Evolutionary conservation across 305 asterid genomes (phyloP).

Genomic region (Lippia alba): DNA sequence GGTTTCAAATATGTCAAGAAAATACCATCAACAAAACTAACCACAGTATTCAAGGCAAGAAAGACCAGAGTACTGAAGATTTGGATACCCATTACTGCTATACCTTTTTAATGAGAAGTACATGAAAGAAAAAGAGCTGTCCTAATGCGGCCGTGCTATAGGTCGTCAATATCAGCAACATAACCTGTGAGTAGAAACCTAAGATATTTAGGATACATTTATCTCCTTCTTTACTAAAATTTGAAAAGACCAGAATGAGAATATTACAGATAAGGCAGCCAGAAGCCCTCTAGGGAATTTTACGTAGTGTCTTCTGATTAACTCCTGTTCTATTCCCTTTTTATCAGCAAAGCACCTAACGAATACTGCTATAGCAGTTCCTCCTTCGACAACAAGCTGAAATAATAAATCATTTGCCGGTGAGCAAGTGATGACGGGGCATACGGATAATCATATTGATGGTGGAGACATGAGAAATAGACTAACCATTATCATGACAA

Average conservation of each 20-base stretch:
- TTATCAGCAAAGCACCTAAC: slow-evolving; percentile 88
- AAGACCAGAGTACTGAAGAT: too few relatives aligned
- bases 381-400: slow-evolving; percentile 88
- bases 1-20: slow-evolving; percentile 29
- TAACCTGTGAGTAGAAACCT: slow-evolving; percentile 49
- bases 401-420: neutral
- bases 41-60: neutral
- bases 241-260: slow-evolving; percentile 7
- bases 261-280: slow-evolving; percentile 76
- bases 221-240: slow-evolving; percentile 3
- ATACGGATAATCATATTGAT: neutral
- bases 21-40: neutral
- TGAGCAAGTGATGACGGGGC: neutral
- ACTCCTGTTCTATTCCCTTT: slow-evolving; percentile 68
- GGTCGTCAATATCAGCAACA: slow-evolving; percentile 61
- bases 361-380: slow-evolving; percentile 86
- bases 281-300: slow-evolving; percentile 81
- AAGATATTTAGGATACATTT: slow-evolving; percentile 6
- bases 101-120: slow-evolving; percentile 94
- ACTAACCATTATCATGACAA: slow-evolving; percentile 83
- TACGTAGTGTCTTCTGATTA: slow-evolving; percentile 50
- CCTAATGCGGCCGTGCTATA: slow-evolving; percentile 87
- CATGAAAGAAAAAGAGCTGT: slow-evolving; percentile 87
- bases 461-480: slow-evolving; percentile 9
- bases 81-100: slow-evolving; percentile 4